A percentile compares a stretch with the other conserved stretches of the same genome.
Evolutionary conservation across 2,329 filamentous ascomycete genomes (phyloP).

Genomic region (Clarireedia sp.): DNA sequence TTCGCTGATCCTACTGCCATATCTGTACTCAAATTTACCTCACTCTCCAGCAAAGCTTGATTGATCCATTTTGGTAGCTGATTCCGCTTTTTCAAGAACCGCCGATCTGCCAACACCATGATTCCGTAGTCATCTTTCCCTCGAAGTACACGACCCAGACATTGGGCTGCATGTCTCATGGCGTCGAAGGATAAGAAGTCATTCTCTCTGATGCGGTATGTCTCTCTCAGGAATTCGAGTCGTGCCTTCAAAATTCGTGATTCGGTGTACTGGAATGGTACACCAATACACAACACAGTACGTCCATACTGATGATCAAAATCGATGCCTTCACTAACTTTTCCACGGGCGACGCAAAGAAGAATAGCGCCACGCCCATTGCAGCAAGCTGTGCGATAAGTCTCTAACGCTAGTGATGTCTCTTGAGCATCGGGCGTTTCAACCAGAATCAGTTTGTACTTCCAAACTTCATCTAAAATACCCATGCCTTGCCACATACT

Average conservation of each 20-base stretch:
- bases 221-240: slow-evolving; percentile 92
- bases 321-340: slow-evolving; percentile 97
- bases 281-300: slow-evolving; percentile 90
- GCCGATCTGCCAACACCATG: slow-evolving; percentile 93
- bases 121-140: slow-evolving; percentile 99
- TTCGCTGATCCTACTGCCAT: slow-evolving; percentile 88
- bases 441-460: slow-evolving; percentile 95
- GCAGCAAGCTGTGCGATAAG: slow-evolving; percentile 93
- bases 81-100: slow-evolving; percentile 82
- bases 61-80: slow-evolving; percentile 98
- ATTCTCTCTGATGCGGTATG: slow-evolving; percentile 91
- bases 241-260: slow-evolving; percentile 93
- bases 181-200: slow-evolving; percentile 98
- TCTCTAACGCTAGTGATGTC: slow-evolving; percentile 89
- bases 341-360: slow-evolving; percentile 90
- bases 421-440: slow-evolving; percentile 97
- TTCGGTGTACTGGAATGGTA: slow-evolving; percentile 98
- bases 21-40: slow-evolving; percentile 87
- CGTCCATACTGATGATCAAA: slow-evolving; percentile 98
- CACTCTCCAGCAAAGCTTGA: slow-evolving; percentile 74
- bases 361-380: slow-evolving; percentile 91
- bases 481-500: slow-evolving; percentile 99
- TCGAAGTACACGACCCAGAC: slow-evolving; percentile 83
- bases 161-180: slow-evolving; percentile 98
- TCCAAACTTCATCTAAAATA: slow-evolving; percentile 96